phyloP scores from a whole-genome alignment of 805 yeast species.

The Saccharomycopsis sp. region DNA sequence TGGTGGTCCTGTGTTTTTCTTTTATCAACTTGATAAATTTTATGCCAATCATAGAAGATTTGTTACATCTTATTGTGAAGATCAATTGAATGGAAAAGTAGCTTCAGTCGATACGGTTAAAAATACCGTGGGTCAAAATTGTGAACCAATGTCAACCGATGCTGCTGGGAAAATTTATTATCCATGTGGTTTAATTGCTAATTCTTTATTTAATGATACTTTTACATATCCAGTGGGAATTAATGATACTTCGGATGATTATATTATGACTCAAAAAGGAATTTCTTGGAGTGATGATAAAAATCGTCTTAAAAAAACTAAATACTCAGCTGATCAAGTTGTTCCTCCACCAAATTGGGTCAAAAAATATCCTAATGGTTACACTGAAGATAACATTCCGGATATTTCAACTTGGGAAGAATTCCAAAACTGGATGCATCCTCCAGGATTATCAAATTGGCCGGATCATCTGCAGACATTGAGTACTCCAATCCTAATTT shows the following conservation, averaged over 20 bases:
- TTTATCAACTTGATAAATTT: constrained; percentile 82
- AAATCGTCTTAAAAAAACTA: constrained; percentile 59
- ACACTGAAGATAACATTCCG: constrained; percentile 73
- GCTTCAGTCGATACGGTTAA: constrained; percentile 40
- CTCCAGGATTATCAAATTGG: constrained; percentile 87
- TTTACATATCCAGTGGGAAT: constrained; percentile 39
- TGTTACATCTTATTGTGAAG: constrained; percentile 73
- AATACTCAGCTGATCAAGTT: constrained; percentile 55
- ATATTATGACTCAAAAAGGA: constrained; percentile 35
- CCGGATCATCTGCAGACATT: constrained; percentile 42
- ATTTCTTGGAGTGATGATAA: constrained; percentile 85
- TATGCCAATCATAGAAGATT: constrained; percentile 93
- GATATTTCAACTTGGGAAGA: constrained; percentile 69
- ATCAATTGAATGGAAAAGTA: constrained; percentile 72
- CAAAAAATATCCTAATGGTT: constrained; percentile 72
- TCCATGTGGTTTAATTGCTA: constrained; percentile 95
- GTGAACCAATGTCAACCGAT: constrained; percentile 52
- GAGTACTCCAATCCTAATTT: too few relatives aligned
- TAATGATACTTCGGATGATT: constrained; percentile 26
- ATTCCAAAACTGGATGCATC: constrained; percentile 96
- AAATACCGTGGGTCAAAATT: constrained; percentile 31
- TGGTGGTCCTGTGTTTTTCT: constrained; percentile 61
- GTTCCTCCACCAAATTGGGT: constrained; percentile 96
- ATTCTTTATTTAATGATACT: constrained; percentile 86
- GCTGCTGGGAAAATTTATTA: constrained; percentile 54